Evolutionary conservation across 2,329 filamentous ascomycete genomes (phyloP), one percentile per base, ranked within the genome.

Genomic region (Lachnellula suecica): DNA sequence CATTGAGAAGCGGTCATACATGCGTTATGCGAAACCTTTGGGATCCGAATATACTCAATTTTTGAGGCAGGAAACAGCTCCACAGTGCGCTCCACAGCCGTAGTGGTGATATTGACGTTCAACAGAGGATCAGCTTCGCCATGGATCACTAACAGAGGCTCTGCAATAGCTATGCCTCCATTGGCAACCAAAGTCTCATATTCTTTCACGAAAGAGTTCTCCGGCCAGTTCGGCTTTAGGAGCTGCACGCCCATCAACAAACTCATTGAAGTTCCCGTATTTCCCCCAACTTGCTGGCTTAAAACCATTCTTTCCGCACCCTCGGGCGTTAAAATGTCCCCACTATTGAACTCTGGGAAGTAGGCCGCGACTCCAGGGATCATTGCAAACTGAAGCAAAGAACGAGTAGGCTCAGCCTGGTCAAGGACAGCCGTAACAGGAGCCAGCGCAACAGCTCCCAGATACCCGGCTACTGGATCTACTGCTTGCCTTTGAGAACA

Each of bases 401-500:
- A 15, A 1, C 13, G 13, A 15, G 42, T 31, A 27, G 46, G 51
- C 20, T 44, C 34, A 24, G 38, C 40, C 38, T 41, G 3, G 6
- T 17, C 34, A 7, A 52, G 4, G 20, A 53, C 20, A 11, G 31
- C 44, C 11, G 48, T 51, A 11, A 52, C 17, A 3, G 51, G 54
- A 20, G 44, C 24, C 2, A 53, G 38, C n/a, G 49, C 29, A 13
- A 59, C 15, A 2, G 52, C 35, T 19, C 57, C 50, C 6, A 47
- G 34, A 50, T 60, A 60, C 40, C 50, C 48, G 20, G 29, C 1
- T 3, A 58, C 34, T 0, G 53, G 53, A 10, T 50, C 20, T 4
- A 40, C 25, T 4, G 40, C 41, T 23, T 52, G 49, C 8, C 51
- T 27, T 29, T 73, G 62, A 10, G 71, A 69, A 34, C 66, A 55